Percentiles rank a stretch among this genome's conserved stretches.
phyloP scores from a whole-genome alignment of 2,329 filamentous ascomycete genomes.

The Aspergillus awamori region DNA sequence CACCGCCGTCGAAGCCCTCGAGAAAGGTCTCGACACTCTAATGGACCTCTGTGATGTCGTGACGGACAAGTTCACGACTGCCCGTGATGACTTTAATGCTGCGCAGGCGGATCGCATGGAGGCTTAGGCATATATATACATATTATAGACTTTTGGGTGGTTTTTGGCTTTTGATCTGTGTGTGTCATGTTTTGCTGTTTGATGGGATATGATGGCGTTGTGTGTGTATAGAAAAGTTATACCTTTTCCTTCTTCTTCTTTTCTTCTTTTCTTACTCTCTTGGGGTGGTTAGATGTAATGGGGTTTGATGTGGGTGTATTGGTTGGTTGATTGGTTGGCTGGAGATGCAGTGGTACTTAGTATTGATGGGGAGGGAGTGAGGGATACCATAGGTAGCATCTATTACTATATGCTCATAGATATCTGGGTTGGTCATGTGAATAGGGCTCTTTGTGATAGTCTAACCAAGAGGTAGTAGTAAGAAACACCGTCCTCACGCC shows the following conservation, averaged over 20 bases:
- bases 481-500: too few relatives aligned
- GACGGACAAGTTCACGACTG: conserved; percentile 78
- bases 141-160: conserved; percentile 18
- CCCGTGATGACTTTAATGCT: conserved; percentile 64
- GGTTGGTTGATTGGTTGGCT: neutral
- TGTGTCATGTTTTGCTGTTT: conserved; percentile 25
- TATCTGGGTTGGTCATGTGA: too few relatives aligned
- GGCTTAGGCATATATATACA: conserved; percentile 30
- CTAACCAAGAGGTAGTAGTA: too few relatives aligned
- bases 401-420: too few relatives aligned
- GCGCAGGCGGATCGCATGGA: conserved; percentile 39
- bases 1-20: conserved; percentile 79
- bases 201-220: conserved; percentile 12
- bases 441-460: too few relatives aligned
- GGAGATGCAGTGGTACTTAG: too few relatives aligned
- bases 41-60: conserved; percentile 93
- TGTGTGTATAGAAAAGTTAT: conserved; percentile 16
- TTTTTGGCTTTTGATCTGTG: conserved; percentile 11
- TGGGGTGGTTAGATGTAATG: neutral
- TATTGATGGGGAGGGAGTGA: too few relatives aligned
- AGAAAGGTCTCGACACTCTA: conserved; percentile 86
- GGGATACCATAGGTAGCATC: too few relatives aligned
- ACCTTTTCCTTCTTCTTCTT: conserved; percentile 8
- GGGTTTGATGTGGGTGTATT: neutral
- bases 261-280: neutral